Evolutionary conservation across 768 basidiomycete species (phyloP).

Genomic region (Russula ochroleuca): DNA sequence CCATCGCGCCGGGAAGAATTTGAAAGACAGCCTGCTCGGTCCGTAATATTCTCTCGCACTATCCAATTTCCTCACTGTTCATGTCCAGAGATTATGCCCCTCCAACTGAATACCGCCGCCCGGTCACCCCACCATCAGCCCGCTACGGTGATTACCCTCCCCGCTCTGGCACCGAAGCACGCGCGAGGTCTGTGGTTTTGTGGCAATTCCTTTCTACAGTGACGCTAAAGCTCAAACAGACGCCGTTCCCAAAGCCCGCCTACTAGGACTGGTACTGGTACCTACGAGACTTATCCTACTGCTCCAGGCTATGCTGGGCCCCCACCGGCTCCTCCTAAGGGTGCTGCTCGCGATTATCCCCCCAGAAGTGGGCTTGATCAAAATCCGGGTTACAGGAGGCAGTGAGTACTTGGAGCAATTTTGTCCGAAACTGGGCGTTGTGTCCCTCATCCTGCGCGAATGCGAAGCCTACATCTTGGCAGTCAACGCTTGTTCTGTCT

Average conservation of each 20-base stretch:
- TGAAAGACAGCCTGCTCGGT: conserved; percentile 27
- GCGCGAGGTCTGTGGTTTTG: conserved; percentile 24
- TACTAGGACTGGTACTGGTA: conserved; percentile 27
- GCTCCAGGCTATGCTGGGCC: conserved; percentile 26
- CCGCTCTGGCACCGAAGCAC: conserved; percentile 26
- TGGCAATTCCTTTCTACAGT: background rate
- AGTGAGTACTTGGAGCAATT: conserved; percentile 19
- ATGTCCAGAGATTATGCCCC: conserved; percentile 26
- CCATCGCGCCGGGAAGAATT: conserved; percentile 35
- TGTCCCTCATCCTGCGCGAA: conserved; percentile 16
- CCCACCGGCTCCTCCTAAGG: conserved; percentile 27
- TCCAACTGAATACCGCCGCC: conserved; percentile 29
- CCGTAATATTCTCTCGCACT: background rate
- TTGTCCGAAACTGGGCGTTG: conserved; percentile 11
- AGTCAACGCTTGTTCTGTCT: conserved; percentile 26
- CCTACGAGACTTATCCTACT: conserved; percentile 27
- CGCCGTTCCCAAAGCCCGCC: conserved; percentile 30
- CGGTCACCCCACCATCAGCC: conserved; percentile 30
- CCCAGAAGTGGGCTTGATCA: conserved; percentile 27
- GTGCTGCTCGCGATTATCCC: conserved; percentile 29
- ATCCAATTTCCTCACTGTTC: conserved; percentile 1
- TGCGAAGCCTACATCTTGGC: conserved; percentile 22
- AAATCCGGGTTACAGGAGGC: conserved; percentile 26
- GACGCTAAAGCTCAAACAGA: conserved; percentile 11
- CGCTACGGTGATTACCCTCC: conserved; percentile 31